A percentile compares a stretch with the other conserved stretches of the same genome.
These are phyloP conservation scores for Zymoseptoria pseudotritici DNA, from an alignment of 2,329 filamentous ascomycete species.

Conservation along the genomic window DNA sequence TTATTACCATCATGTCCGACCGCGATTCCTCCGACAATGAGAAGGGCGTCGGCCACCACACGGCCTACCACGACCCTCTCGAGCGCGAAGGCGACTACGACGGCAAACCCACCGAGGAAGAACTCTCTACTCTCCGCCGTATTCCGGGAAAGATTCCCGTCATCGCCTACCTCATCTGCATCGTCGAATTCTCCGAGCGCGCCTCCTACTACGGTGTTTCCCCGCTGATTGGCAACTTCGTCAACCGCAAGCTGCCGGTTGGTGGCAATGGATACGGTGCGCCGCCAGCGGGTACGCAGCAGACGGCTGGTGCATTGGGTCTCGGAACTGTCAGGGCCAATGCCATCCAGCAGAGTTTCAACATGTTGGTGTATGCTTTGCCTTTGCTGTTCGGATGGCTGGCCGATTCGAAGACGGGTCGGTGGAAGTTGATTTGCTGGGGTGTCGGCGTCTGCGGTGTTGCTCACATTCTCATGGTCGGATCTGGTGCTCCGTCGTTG, in stretches of 20 bases:
- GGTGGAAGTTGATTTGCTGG: slow-evolving; percentile 33
- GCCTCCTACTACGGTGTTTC: slow-evolving; percentile 39
- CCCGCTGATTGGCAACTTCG: slow-evolving; percentile 44
- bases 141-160: slow-evolving; percentile 36
- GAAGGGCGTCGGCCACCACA: slow-evolving; percentile 4
- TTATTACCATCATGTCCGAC: background rate
- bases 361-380: slow-evolving; percentile 39
- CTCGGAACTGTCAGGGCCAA: slow-evolving; percentile 62
- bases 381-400: slow-evolving; percentile 42
- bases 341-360: slow-evolving; percentile 48
- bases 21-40: slow-evolving; percentile 5
- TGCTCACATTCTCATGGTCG: slow-evolving; percentile 29
- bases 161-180: slow-evolving; percentile 29
- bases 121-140: slow-evolving; percentile 36
- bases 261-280: slow-evolving; percentile 22
- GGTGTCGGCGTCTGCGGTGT: slow-evolving; percentile 36
- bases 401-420: slow-evolving; percentile 38
- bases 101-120: slow-evolving; percentile 35
- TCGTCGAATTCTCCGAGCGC: slow-evolving; percentile 43
- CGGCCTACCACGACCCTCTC: slow-evolving; percentile 10
- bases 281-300: slow-evolving; percentile 34
- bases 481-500: slow-evolving; percentile 16
- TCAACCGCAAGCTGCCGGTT: slow-evolving; percentile 25
- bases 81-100: slow-evolving; percentile 11
- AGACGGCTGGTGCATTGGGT: slow-evolving; percentile 49